Conservation (phyloP, 208 protist genomes). For the Leishmania lainsoni region DNA sequence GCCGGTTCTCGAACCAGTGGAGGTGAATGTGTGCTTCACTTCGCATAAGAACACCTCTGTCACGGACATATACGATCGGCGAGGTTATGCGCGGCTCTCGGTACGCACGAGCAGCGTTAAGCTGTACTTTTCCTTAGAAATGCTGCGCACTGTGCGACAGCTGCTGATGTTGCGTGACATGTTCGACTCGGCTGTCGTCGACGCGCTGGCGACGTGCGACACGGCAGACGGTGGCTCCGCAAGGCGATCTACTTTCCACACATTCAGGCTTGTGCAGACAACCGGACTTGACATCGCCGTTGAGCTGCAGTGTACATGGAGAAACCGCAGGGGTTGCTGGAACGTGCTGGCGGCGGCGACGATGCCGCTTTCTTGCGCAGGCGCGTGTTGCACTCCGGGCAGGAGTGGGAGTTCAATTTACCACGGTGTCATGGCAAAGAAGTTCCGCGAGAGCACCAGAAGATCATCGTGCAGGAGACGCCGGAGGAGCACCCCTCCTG, state of each 20-base stretch:
- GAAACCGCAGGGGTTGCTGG: background rate
- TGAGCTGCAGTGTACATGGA: conserved; percentile 19
- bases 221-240: background rate
- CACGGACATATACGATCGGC: conserved; percentile 26
- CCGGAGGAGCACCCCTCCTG: background rate
- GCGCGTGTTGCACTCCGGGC: conserved; percentile 17
- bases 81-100: conserved; percentile 22
- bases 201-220: background rate
- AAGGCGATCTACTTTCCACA: background rate
- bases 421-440: conserved; percentile 63
- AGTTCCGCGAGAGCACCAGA: conserved; percentile 51
- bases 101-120: conserved; percentile 15
- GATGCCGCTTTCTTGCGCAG: background rate
- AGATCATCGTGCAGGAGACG: conserved; percentile 40
- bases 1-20: conserved; percentile 25
- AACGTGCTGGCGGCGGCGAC: background rate
- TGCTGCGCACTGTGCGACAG: conserved; percentile 30
- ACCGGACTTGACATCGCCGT: conserved; percentile 16
- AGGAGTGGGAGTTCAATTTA: conserved; percentile 65
- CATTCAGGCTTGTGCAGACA: conserved; percentile 30
- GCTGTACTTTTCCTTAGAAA: conserved; percentile 14
- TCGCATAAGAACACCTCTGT: conserved; percentile 19
- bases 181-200: conserved; percentile 10
- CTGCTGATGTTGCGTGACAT: conserved; percentile 21
- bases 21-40: conserved; percentile 7